A percentile compares a stretch with the other conserved stretches of the same genome.
Conservation (phyloP, 2,329 filamentous ascomycete species). For the Lecanicillium sp. region DNA sequence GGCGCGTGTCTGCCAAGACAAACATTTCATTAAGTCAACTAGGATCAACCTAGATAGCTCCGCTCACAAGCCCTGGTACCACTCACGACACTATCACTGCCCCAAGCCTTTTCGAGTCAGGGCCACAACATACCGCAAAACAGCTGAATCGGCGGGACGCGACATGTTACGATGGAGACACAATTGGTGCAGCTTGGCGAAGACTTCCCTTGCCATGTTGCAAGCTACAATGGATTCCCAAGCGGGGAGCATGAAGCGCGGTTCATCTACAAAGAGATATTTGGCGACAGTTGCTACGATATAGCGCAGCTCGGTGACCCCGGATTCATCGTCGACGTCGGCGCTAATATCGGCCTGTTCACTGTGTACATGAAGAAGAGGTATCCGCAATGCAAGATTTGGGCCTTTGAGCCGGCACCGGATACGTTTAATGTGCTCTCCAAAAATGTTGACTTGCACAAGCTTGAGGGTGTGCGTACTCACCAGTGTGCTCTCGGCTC, state of each 20-base stretch:
- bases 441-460: conserved; percentile 14
- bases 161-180: too few species aligned
- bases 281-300: conserved; percentile 15
- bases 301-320: conserved; percentile 7
- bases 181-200: conserved; percentile 1
- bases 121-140: too few species aligned
- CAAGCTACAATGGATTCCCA: conserved; percentile 3
- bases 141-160: too few species aligned
- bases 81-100: too few species aligned
- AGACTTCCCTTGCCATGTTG: conserved; percentile 3
- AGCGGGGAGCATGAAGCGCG: conserved; percentile 10
- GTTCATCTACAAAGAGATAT: conserved; percentile 17
- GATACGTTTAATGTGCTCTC: conserved; percentile 10
- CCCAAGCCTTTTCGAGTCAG: too few species aligned
- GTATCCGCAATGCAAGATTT: conserved; percentile 15
- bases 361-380: conserved; percentile 17
- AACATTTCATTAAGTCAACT: too few species aligned
- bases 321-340: conserved; percentile 16
- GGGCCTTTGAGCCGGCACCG: conserved; percentile 19
- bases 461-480: conserved; percentile 6
- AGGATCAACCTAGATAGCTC: too few species aligned
- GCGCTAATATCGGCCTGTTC: conserved; percentile 20
- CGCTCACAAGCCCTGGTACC: too few species aligned
- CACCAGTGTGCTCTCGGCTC: conserved; percentile 11
- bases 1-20: too few species aligned